Conservation (phyloP, 257 asterid species). For the Mentha longifolia region DNA sequence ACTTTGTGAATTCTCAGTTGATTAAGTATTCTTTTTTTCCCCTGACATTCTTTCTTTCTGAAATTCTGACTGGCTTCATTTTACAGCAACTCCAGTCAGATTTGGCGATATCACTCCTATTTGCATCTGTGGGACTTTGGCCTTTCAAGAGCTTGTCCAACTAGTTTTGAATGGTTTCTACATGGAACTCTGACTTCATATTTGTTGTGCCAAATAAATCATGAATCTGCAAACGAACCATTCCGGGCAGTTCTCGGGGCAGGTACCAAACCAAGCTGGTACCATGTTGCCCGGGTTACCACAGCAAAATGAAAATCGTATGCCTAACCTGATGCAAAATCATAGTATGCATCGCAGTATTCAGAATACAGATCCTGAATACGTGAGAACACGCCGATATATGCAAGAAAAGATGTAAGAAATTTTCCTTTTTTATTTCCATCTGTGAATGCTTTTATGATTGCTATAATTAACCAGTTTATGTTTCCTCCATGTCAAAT, state of each 20-base stretch:
- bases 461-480: conserved; percentile 10
- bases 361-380: conserved; percentile 54
- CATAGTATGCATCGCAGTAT: conserved; percentile 52
- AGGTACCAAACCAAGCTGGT: conserved; percentile 68
- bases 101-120: conserved; percentile 16
- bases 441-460: conserved; percentile 14
- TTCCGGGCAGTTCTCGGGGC: conserved; percentile 73
- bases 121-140: conserved; percentile 24
- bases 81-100: conserved; percentile 41
- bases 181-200: conserved; percentile 36
- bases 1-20: neutral
- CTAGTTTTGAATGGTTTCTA: conserved; percentile 29
- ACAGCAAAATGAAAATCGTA: conserved; percentile 68
- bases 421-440: conserved; percentile 17
- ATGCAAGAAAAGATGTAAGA: conserved; percentile 74
- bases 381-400: conserved; percentile 50
- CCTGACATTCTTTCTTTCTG: too few species aligned
- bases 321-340: conserved; percentile 76
- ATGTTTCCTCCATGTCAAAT: conserved; percentile 1
- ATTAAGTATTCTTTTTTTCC: neutral
- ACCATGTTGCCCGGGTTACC: conserved; percentile 54
- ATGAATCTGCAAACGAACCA: conserved; percentile 70
- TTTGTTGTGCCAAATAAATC: conserved; percentile 31
- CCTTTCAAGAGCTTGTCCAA: conserved; percentile 27
- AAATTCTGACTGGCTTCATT: conserved; percentile 1